Percentiles rank a stretch among this genome's conserved stretches.
phyloP scores from a whole-genome alignment of 2,329 filamentous ascomycete genomes.

The Myriosclerotinia curreyana region DNA sequence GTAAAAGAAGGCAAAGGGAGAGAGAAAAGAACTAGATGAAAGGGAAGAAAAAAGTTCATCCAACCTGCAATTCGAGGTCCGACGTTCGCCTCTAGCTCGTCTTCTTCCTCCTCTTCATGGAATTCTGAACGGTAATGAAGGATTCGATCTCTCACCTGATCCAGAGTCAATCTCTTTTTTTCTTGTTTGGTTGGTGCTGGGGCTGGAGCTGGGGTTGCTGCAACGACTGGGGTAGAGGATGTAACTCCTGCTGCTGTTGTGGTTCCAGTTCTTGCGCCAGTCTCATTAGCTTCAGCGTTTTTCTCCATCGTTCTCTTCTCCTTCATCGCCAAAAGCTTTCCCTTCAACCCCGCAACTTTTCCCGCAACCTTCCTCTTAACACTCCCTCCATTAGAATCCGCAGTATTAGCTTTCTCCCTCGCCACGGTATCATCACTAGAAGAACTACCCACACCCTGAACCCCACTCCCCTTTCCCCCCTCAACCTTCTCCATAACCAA shows the following conservation, averaged over 20 bases:
- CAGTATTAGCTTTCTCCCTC: slow-evolving; percentile 1
- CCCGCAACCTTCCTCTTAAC: slow-evolving; percentile 10
- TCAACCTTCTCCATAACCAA: slow-evolving; percentile 12
- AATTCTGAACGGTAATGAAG: slow-evolving; percentile 9
- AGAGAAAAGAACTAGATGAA: slow-evolving; percentile 4
- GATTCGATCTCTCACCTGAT: slow-evolving; percentile 21
- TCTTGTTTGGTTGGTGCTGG: slow-evolving; percentile 2
- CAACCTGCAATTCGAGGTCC: slow-evolving; percentile 18
- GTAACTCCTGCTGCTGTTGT: not conserved
- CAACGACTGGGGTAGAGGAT: not conserved
- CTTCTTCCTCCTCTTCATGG: not conserved
- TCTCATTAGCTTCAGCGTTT: not conserved
- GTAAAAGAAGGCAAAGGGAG: not conserved
- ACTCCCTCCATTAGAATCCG: not conserved
- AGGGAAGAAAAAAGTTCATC: slow-evolving; percentile 18
- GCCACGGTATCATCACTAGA: not conserved
- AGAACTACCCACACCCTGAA: not conserved
- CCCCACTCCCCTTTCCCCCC: not conserved
- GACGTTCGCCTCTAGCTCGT: not conserved
- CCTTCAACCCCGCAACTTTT: slow-evolving; percentile 11
- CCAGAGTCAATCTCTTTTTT: slow-evolving; percentile 20
- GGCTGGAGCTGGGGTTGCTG: not conserved
- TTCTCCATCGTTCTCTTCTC: not conserved
- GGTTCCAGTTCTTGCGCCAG: not conserved
- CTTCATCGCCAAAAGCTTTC: slow-evolving; percentile 9